Evolutionary conservation across 1,284 basidiomycete species (phyloP).

Genomic region (Porogramme epimiltina): DNA sequence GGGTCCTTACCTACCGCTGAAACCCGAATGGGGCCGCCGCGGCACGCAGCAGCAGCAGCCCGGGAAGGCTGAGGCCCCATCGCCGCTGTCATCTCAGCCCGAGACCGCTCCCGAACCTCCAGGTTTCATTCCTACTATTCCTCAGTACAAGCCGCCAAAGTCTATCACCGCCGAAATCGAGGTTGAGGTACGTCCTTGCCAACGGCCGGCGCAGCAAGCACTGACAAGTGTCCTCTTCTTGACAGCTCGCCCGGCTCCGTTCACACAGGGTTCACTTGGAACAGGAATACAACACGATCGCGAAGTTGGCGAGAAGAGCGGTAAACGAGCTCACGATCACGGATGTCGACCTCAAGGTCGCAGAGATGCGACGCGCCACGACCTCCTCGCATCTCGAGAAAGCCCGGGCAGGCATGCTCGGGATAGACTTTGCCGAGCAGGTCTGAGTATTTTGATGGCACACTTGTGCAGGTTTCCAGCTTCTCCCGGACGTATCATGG

Average conservation of each 20-base stretch:
- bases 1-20: slow-evolving; percentile 15
- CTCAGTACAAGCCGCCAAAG: slow-evolving; percentile 11
- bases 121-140: slow-evolving; percentile 9
- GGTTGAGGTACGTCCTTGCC: slow-evolving; percentile 17
- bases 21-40: slow-evolving; percentile 24
- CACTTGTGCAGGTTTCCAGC: too few species aligned
- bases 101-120: slow-evolving; percentile 3
- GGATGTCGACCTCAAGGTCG: slow-evolving; percentile 56
- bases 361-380: slow-evolving; percentile 55
- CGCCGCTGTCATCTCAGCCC: too few species aligned
- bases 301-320: slow-evolving; percentile 48
- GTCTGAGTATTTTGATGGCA: too few species aligned
- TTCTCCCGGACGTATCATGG: background rate
- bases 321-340: slow-evolving; percentile 62
- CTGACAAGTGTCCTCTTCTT: too few species aligned
- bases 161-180: slow-evolving; percentile 12
- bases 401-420: slow-evolving; percentile 58
- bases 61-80: slow-evolving; percentile 1
- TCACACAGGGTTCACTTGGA: slow-evolving; percentile 41
- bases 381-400: slow-evolving; percentile 61
- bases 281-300: slow-evolving; percentile 43
- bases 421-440: slow-evolving; percentile 44
- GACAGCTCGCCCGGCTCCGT: slow-evolving; percentile 37
- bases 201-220: too few species aligned
- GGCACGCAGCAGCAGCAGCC: background rate